Conservation (phyloP, 2,329 filamentous ascomycete genomes). For the Calonectria pseudoreteaudii region DNA sequence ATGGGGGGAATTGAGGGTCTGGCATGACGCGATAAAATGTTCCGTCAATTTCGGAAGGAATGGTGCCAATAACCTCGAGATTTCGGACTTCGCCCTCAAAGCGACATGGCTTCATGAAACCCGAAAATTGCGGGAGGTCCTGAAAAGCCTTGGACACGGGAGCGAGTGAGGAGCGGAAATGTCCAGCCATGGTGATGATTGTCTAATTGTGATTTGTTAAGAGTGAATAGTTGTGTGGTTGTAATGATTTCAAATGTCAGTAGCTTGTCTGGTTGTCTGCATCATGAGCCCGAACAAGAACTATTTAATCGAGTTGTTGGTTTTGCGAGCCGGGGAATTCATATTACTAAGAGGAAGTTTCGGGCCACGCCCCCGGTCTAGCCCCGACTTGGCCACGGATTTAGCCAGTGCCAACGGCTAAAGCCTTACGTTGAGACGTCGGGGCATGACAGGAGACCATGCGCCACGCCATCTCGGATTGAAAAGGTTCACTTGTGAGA, state of each 20-base stretch:
- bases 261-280: background rate
- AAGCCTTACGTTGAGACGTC: background rate
- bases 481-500: background rate
- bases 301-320: background rate
- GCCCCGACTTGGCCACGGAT: background rate
- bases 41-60: constrained; percentile 19
- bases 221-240: background rate
- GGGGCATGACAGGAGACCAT: background rate
- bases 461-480: background rate
- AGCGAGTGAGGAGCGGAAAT: background rate
- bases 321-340: background rate
- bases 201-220: background rate
- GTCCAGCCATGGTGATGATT: constrained; percentile 9
- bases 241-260: background rate
- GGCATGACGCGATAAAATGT: constrained; percentile 27
- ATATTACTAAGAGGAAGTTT: background rate
- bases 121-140: constrained; percentile 17
- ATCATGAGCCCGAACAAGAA: background rate
- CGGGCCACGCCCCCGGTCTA: background rate
- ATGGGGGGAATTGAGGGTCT: constrained; percentile 19
- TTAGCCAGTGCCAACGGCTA: background rate
- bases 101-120: constrained; percentile 23
- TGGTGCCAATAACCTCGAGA: constrained; percentile 8
- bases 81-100: constrained; percentile 16
- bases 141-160: constrained; percentile 12